These are phyloP conservation scores for Rhizopogon roseolus DNA, from an alignment of 768 basidiomycete genomes.

Conservation along the genomic window DNA sequence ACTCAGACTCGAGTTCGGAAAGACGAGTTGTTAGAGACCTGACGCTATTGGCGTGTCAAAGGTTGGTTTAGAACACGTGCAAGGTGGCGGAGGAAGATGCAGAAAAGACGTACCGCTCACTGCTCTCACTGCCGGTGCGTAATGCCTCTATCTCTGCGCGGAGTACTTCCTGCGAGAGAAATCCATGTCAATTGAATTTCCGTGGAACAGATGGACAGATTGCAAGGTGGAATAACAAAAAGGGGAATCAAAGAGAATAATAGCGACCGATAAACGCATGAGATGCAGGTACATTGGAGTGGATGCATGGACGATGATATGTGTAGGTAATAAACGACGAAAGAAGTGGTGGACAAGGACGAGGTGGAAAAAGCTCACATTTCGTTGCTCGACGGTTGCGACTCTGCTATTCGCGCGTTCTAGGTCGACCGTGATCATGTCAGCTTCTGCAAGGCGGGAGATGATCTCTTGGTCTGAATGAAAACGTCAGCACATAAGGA, in stretches of 20 bases:
- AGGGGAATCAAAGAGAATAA: not conserved
- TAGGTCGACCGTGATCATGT: constrained; percentile 92
- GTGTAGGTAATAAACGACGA: not conserved
- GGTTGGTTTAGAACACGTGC: not conserved
- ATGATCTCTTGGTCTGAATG: constrained; percentile 83
- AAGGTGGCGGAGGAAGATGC: not conserved
- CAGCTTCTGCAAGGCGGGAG: constrained; percentile 86
- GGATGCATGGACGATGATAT: not conserved
- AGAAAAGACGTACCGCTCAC: constrained; percentile 53
- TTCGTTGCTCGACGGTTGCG: constrained; percentile 87
- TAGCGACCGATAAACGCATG: no score
- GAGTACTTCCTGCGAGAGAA: constrained; percentile 70
- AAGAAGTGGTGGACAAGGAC: not conserved
- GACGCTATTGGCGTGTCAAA: constrained; percentile 40
- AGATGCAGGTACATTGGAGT: not conserved
- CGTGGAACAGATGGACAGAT: not conserved
- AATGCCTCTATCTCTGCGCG: constrained; percentile 93
- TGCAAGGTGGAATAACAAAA: not conserved
- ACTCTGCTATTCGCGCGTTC: constrained; percentile 94
- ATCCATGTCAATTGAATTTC: not conserved
- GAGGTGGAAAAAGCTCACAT: constrained; percentile 45
- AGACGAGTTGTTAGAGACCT: constrained; percentile 71
- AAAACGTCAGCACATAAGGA: not conserved
- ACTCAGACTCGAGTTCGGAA: constrained; percentile 71
- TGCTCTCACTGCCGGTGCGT: constrained; percentile 70